Conservation (phyloP, 2,329 filamentous ascomycete genomes). For the Acarospora socialis region DNA sequence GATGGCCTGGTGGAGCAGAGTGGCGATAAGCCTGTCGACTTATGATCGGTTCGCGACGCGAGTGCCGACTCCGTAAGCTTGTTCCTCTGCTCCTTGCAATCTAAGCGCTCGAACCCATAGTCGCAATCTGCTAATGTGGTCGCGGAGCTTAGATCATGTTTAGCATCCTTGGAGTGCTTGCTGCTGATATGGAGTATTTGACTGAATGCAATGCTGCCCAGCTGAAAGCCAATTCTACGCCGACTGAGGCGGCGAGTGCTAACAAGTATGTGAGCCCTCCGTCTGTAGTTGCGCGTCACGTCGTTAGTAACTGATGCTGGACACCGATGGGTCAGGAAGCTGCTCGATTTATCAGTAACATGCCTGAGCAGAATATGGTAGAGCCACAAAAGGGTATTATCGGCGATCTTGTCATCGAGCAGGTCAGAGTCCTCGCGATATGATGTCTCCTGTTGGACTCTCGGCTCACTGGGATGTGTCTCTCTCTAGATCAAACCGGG, state of each 20-base stretch:
- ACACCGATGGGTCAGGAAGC: no score
- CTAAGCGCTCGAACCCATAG: no score
- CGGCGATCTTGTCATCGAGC: conserved; percentile 24
- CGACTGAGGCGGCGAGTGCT: conserved; percentile 31
- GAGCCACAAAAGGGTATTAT: conserved; percentile 33
- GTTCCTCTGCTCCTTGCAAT: neutral
- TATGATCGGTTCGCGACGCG: conserved; percentile 35
- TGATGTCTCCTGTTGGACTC: no score
- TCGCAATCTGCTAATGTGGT: neutral
- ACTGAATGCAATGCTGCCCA: conserved; percentile 34
- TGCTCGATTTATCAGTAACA: conserved; percentile 30
- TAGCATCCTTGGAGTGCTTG: conserved; percentile 35
- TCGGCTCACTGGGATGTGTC: no score
- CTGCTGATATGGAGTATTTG: conserved; percentile 32
- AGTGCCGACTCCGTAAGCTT: conserved; percentile 32
- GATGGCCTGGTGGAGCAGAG: conserved; percentile 27
- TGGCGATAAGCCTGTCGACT: conserved; percentile 27
- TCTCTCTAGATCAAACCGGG: conserved; percentile 20
- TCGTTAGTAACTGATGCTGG: no score
- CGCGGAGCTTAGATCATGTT: conserved; percentile 30
- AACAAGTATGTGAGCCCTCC: conserved; percentile 24
- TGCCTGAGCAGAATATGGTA: conserved; percentile 29
- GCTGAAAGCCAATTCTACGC: conserved; percentile 34
- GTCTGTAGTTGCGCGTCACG: no score
- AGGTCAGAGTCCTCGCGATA: no score